Evolutionary conservation across 1,139 yeast species (phyloP).

Genomic region (Diutina catenulata): DNA sequence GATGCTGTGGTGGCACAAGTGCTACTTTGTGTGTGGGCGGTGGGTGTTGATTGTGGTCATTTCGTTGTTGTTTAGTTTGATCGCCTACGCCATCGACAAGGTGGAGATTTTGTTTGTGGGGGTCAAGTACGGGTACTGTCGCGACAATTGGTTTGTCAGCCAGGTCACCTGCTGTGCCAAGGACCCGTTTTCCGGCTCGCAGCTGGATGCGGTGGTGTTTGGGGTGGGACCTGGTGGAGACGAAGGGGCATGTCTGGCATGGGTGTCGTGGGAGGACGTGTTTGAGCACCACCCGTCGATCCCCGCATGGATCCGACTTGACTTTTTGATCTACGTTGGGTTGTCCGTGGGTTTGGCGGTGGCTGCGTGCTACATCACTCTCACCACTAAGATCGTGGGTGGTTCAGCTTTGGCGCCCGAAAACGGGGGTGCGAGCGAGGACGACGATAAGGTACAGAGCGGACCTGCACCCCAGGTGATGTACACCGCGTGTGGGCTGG

Average conservation of each 20-base stretch:
- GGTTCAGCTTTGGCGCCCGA: slow-evolving; percentile 6
- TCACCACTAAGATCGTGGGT: slow-evolving; percentile 33
- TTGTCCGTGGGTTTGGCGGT: slow-evolving; percentile 33
- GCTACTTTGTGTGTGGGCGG: slow-evolving; percentile 20
- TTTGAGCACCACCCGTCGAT: slow-evolving; percentile 14
- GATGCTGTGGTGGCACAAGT: slow-evolving; percentile 9
- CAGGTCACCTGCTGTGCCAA: slow-evolving; percentile 31
- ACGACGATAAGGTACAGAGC: slow-evolving; percentile 13
- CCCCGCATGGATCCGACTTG: slow-evolving; percentile 12
- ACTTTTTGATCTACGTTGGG: slow-evolving; percentile 27
- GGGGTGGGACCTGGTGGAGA: too few relatives aligned
- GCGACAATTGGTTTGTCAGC: slow-evolving; percentile 32
- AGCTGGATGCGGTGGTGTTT: too few relatives aligned
- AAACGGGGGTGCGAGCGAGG: slow-evolving; percentile 4
- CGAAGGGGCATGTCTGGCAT: slow-evolving; percentile 9
- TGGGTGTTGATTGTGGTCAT: slow-evolving; percentile 42
- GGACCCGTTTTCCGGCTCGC: slow-evolving; percentile 12
- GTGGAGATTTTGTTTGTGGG: slow-evolving; percentile 42
- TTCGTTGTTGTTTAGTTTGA: slow-evolving; percentile 36
- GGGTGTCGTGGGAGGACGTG: slow-evolving; percentile 37
- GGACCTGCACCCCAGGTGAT: slow-evolving; percentile 11
- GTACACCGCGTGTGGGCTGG: slow-evolving; percentile 53
- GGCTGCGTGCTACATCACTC: slow-evolving; percentile 36
- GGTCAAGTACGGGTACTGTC: slow-evolving; percentile 44
- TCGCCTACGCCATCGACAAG: slow-evolving; percentile 42